phyloP scores from a whole-genome alignment of 2,329 filamentous ascomycete species.

The Colletotrichum tabaci region DNA sequence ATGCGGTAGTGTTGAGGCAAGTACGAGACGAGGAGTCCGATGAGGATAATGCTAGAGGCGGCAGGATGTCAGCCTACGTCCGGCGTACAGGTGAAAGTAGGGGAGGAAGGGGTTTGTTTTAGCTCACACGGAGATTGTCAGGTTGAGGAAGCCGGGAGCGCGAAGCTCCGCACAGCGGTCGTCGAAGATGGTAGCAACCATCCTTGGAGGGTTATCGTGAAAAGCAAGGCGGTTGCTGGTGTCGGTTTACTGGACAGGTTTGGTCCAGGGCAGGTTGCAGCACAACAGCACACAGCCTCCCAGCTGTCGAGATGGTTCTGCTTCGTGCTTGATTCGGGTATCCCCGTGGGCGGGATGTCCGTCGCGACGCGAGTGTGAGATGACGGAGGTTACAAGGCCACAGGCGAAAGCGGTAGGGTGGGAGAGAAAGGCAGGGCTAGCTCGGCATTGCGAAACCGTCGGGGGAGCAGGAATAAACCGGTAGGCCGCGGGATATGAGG shows the following conservation, averaged over 20 bases:
- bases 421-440: conserved; percentile 19
- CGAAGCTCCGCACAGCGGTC: conserved; percentile 67
- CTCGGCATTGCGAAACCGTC: conserved; percentile 35
- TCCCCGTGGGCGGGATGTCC: conserved; percentile 10
- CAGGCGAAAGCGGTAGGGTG: conserved; percentile 24
- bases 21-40: conserved; percentile 94
- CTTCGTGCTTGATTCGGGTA: background rate
- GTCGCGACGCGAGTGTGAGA: conserved; percentile 24
- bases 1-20: conserved; percentile 96
- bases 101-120: background rate
- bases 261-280: background rate
- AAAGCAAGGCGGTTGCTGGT: background rate
- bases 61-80: conserved; percentile 42
- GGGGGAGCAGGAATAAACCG: conserved; percentile 2
- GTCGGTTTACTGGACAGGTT: background rate
- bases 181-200: conserved; percentile 39
- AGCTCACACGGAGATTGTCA: conserved; percentile 70
- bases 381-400: conserved; percentile 20
- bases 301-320: conserved; percentile 1
- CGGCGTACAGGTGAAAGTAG: no score
- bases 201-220: background rate
- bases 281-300: background rate
- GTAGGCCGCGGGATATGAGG: conserved; percentile 4
- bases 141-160: conserved; percentile 67
- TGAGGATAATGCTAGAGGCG: conserved; percentile 75